Conservation (phyloP, 306 rosid species). For the Citrullus amarus region DNA sequence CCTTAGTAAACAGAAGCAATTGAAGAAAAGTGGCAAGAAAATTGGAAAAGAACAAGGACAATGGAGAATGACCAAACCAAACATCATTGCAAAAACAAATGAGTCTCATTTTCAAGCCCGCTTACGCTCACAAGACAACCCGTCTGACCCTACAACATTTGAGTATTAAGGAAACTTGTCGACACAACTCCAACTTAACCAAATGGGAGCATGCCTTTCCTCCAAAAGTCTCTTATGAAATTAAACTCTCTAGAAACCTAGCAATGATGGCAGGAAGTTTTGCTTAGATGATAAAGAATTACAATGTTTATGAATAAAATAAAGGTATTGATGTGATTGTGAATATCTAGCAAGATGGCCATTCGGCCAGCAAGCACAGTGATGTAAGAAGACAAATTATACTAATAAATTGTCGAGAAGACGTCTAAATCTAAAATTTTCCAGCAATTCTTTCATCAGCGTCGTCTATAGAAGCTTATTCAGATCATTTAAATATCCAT, state of each 20-base stretch:
- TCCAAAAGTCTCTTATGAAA: no score
- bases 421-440: not conserved
- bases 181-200: no score
- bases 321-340: not conserved
- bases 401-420: not conserved
- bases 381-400: not conserved
- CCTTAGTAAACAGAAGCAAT: no score
- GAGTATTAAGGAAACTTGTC: no score
- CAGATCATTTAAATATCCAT: not conserved
- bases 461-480: not conserved
- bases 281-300: not conserved
- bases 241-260: not conserved
- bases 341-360: not conserved
- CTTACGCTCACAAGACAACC: no score
- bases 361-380: not conserved
- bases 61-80: no score
- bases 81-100: no score
- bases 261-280: not conserved
- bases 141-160: no score
- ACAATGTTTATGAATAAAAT: not conserved
- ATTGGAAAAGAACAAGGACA: no score
- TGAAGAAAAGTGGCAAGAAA: no score
- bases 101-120: no score
- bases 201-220: no score
- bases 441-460: not conserved